Evolutionary conservation across 768 basidiomycete species (phyloP).

Genomic region (Boletus tomentosulus): DNA sequence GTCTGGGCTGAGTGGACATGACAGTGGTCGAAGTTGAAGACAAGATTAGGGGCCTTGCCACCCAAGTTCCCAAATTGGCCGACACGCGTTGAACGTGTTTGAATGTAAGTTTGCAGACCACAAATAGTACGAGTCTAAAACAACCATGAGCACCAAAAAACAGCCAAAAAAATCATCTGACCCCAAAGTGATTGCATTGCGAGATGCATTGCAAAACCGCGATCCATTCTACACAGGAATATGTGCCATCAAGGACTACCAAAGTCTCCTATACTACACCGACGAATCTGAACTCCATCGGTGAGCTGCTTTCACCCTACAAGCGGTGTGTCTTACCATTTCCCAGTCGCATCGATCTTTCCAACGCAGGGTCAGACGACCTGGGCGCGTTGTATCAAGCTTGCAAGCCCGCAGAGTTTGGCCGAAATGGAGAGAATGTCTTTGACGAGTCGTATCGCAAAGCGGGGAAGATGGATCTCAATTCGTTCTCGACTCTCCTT

Average conservation of each 20-base stretch:
- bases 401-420: constrained; percentile 42
- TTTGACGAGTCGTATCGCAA: constrained; percentile 44
- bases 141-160: background rate
- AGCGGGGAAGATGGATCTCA: constrained; percentile 41
- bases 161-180: background rate
- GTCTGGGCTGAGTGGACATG: background rate
- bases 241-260: background rate
- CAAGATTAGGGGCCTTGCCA: too few relatives aligned
- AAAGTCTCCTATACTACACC: background rate
- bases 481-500: constrained; percentile 34
- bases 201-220: background rate
- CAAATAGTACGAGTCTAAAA: too few relatives aligned
- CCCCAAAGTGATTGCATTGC: background rate
- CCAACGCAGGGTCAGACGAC: background rate
- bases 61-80: too few relatives aligned
- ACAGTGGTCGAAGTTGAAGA: too few relatives aligned
- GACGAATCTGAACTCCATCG: background rate
- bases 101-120: too few relatives aligned
- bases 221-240: background rate
- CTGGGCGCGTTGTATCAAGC: constrained; percentile 27
- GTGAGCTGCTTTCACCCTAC: constrained; percentile 9
- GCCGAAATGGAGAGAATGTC: constrained; percentile 33
- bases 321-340: background rate
- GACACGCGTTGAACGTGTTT: too few relatives aligned
- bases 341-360: background rate